Evolutionary conservation across 805 yeast genomes (phyloP).

Genomic region (Suhomyces sp.): DNA sequence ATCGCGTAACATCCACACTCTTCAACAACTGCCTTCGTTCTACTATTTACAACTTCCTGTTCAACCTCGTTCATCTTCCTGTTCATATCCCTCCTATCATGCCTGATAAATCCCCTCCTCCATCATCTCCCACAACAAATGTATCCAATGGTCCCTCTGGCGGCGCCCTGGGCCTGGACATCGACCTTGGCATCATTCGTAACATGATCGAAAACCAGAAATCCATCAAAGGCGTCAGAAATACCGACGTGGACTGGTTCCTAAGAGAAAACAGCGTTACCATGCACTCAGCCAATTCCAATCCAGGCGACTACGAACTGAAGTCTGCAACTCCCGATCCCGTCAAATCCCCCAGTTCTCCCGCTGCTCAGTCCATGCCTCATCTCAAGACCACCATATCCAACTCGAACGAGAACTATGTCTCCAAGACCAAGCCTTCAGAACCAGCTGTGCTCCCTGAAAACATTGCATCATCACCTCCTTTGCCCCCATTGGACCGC

Average conservation of each 20-base stretch:
- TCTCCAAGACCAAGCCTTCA: slow-evolving; percentile 34
- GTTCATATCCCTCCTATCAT: too few relatives aligned
- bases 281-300: slow-evolving; percentile 25
- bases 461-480: slow-evolving; percentile 11
- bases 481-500: slow-evolving; percentile 2
- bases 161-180: too few relatives aligned
- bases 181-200: slow-evolving; percentile 21
- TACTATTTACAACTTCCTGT: too few relatives aligned
- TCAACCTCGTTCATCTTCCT: too few relatives aligned
- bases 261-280: slow-evolving; percentile 37
- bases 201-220: slow-evolving; percentile 23
- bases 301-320: slow-evolving; percentile 25
- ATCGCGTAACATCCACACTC: too few relatives aligned
- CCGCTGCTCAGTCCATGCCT: slow-evolving; percentile 1
- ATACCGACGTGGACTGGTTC: slow-evolving; percentile 53
- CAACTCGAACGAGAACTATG: slow-evolving; percentile 31
- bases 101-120: too few relatives aligned
- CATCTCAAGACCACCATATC: slow-evolving; percentile 29
- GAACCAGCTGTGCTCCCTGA: slow-evolving; percentile 28
- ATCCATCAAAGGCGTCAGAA: slow-evolving; percentile 33
- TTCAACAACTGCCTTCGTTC: too few relatives aligned
- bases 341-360: not conserved
- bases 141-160: too few relatives aligned
- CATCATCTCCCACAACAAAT: too few relatives aligned
- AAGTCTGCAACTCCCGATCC: not conserved